phyloP scores from a whole-genome alignment of 164 flowering plant genomes.

The Tinospora cordifolia region DNA sequence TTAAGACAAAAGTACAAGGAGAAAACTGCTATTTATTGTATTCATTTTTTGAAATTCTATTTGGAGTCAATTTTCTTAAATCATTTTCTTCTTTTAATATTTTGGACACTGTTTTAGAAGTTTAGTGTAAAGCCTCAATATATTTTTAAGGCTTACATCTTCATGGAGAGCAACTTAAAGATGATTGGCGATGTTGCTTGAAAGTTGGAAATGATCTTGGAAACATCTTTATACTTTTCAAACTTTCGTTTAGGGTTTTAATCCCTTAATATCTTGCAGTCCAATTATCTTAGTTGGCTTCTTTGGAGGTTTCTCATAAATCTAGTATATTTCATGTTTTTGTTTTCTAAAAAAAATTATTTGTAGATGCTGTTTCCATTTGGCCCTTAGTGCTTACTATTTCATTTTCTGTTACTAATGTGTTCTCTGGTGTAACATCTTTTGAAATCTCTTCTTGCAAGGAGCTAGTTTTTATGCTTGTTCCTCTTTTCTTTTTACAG shows the following conservation, averaged over 20 bases:
- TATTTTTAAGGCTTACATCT: neutral
- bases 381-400: neutral
- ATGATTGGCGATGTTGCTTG: neutral
- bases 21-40: neutral
- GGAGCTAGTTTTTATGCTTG: neutral
- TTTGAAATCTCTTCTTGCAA: neutral
- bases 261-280: neutral
- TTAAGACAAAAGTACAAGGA: neutral
- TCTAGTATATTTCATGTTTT: neutral
- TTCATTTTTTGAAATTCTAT: neutral
- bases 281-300: neutral
- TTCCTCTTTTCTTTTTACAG: conserved; percentile 24
- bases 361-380: neutral
- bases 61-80: neutral
- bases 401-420: neutral
- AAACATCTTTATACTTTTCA: neutral
- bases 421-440: neutral
- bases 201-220: neutral
- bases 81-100: neutral
- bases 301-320: neutral
- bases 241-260: neutral
- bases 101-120: neutral
- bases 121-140: neutral
- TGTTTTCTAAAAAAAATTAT: neutral
- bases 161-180: neutral